These are phyloP conservation scores for Mucor velutinosus DNA, from an alignment of 371 early-diverging fungal species.

Conservation along the genomic window DNA sequence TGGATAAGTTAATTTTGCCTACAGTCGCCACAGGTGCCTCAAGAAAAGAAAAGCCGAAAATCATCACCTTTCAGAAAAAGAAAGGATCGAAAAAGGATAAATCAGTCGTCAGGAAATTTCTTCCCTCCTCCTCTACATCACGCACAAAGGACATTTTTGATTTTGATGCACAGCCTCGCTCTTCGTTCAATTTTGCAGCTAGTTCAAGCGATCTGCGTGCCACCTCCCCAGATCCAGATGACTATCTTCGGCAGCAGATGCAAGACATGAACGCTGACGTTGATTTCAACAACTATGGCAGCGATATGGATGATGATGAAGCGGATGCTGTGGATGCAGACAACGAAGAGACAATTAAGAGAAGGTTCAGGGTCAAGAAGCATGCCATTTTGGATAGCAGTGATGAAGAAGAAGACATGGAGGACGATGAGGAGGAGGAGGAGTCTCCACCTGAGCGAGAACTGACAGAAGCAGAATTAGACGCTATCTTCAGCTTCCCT, in stretches of 20 bases:
- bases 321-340: background rate
- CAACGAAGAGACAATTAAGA: background rate
- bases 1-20: background rate
- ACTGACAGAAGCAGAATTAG: background rate
- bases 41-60: background rate
- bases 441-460: background rate
- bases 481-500: constrained; percentile 11
- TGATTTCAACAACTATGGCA: background rate
- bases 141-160: constrained; percentile 7
- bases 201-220: background rate
- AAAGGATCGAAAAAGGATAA: background rate
- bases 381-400: background rate
- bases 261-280: background rate
- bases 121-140: background rate
- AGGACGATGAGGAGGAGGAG: background rate
- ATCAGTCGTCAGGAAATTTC: background rate
- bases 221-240: background rate
- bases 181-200: background rate
- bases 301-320: background rate
- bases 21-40: background rate
- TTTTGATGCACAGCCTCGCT: constrained; percentile 2
- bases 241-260: background rate
- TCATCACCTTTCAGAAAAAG: constrained; percentile 1
- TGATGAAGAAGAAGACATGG: background rate
- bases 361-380: background rate